phyloP scores from a whole-genome alignment of 2,329 filamentous ascomycete genomes.

The Sclerotinia trifoliorum region DNA sequence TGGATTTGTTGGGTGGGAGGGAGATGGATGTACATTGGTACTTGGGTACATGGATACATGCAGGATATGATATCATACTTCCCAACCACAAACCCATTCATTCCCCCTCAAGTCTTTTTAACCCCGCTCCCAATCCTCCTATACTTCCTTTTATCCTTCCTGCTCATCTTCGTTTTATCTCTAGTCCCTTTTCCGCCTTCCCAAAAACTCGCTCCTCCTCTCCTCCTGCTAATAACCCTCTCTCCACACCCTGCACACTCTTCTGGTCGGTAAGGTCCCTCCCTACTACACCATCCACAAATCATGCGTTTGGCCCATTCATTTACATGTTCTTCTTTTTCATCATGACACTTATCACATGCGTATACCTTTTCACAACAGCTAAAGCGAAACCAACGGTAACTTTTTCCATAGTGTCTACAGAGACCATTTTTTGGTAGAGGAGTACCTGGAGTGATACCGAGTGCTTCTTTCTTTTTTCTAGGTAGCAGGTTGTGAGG shows the following conservation, averaged over 20 bases:
- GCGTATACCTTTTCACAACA: conserved; percentile 59
- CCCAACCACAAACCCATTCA: not conserved
- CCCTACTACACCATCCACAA: conserved; percentile 75
- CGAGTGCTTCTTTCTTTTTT: conserved; percentile 53
- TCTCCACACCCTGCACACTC: conserved; percentile 73
- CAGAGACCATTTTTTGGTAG: conserved; percentile 56
- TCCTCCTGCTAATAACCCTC: conserved; percentile 64
- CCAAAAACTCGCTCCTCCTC: conserved; percentile 68
- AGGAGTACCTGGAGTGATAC: conserved; percentile 56
- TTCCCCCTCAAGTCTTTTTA: conserved; percentile 21
- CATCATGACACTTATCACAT: conserved; percentile 76
- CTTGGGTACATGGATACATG: not conserved
- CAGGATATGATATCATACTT: not conserved
- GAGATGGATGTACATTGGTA: not conserved
- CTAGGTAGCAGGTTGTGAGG: conserved; percentile 43
- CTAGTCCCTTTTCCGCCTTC: conserved; percentile 83
- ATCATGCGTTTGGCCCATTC: conserved; percentile 86
- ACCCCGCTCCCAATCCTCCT: conserved; percentile 52
- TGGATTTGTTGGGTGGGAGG: not conserved
- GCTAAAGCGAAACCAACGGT: conserved; percentile 64
- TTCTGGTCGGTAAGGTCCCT: conserved; percentile 76
- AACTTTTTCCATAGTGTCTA: conserved; percentile 57
- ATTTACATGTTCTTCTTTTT: conserved; percentile 65
- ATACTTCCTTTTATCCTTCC: conserved; percentile 74
- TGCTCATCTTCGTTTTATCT: conserved; percentile 67